These are phyloP conservation scores for Metarhizium album DNA, from an alignment of 2,329 filamentous ascomycete species.

Conservation along the genomic window DNA sequence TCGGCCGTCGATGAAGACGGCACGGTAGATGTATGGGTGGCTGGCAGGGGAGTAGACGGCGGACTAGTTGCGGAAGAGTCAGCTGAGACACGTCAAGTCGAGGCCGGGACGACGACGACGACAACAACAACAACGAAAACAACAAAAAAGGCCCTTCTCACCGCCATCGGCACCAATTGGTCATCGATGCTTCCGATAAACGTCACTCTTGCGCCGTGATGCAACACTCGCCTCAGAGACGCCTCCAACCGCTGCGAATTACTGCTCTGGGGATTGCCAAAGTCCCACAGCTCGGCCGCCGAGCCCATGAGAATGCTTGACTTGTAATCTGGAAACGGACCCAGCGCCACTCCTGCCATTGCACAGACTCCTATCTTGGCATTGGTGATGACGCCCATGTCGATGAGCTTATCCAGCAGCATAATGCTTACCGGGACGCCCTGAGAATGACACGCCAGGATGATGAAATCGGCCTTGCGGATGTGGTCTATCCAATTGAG, in stretches of 20 bases:
- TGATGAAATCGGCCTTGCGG: conserved; percentile 73
- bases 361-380: conserved; percentile 78
- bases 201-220: conserved; percentile 71
- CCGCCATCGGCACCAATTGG: conserved; percentile 87
- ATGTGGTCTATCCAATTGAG: conserved; percentile 93
- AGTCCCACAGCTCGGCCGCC: conserved; percentile 91
- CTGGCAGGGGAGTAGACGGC: conserved; percentile 76
- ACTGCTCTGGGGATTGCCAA: conserved; percentile 68
- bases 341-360: conserved; percentile 84
- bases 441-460: conserved; percentile 92
- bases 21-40: conserved; percentile 88
- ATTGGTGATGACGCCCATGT: conserved; percentile 70
- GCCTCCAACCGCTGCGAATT: conserved; percentile 75
- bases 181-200: conserved; percentile 95
- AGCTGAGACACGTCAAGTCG: background rate
- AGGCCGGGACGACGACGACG: too few relatives aligned
- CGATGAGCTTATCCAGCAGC: conserved; percentile 84
- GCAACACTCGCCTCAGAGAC: conserved; percentile 62
- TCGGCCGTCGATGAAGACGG: conserved; percentile 91
- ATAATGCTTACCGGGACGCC: conserved; percentile 91
- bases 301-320: conserved; percentile 81
- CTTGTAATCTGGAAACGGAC: conserved; percentile 86
- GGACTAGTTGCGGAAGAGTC: conserved; percentile 45
- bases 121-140: too few relatives aligned
- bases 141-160: conserved; percentile 25